These are phyloP conservation scores for Carex arenaria DNA, from an alignment of 202 grass and related monocot species.

Conservation along the genomic window DNA sequence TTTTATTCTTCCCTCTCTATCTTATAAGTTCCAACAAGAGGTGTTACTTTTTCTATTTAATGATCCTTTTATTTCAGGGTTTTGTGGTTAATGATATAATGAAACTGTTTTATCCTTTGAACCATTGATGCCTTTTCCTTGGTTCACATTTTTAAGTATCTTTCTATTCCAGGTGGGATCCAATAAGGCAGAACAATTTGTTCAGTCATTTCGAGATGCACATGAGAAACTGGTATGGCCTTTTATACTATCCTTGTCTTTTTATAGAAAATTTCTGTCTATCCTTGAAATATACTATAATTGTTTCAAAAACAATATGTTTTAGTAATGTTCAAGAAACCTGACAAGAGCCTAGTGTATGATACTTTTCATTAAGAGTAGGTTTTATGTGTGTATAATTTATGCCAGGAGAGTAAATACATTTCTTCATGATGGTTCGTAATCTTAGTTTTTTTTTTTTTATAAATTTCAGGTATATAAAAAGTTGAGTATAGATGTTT, in stretches of 20 bases:
- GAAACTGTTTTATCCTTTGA: no score
- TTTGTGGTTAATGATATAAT: no score
- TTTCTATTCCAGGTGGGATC: no score
- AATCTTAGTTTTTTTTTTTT: not conserved
- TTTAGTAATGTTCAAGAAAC: not conserved
- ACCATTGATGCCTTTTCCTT: no score
- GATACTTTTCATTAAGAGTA: not conserved
- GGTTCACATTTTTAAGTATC: no score
- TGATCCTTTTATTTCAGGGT: no score
- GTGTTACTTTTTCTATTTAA: no score
- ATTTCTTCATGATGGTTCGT: not conserved
- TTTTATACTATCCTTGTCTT: not conserved
- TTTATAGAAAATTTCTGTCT: not conserved
- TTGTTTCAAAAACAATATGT: not conserved
- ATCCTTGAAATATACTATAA: not conserved
- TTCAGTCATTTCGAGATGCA: no score
- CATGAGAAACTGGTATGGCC: conserved; percentile 31
- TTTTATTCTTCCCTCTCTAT: no score
- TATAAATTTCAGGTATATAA: conserved; percentile 58
- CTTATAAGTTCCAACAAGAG: no score
- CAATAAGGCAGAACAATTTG: no score
- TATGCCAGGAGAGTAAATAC: not conserved
- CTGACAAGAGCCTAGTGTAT: not conserved
- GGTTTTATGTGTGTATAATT: not conserved
- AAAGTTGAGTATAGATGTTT: conserved; percentile 71